These are phyloP conservation scores for Neurospora terricola DNA, from an alignment of 495 filamentous ascomycete species.

Conservation along the genomic window DNA sequence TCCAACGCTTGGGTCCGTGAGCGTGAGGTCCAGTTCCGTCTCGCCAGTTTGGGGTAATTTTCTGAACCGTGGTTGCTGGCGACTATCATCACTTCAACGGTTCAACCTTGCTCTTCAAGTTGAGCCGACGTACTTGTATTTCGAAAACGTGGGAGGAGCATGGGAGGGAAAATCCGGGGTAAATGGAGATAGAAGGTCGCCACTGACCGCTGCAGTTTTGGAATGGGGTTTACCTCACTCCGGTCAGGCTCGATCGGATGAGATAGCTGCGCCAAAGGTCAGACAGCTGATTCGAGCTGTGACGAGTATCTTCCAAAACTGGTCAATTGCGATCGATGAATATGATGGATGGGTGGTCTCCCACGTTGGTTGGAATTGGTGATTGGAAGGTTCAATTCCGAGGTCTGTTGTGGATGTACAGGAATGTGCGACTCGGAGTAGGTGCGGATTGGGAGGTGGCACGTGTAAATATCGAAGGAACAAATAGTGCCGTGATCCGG, in stretches of 20 bases:
- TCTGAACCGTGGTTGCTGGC: not conserved
- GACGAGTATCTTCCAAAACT: not conserved
- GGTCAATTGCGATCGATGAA: not conserved
- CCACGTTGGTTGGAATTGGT: not conserved
- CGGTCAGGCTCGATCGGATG: not conserved
- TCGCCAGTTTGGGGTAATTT: not conserved
- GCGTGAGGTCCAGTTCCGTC: not conserved
- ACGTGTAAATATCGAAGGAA: not conserved
- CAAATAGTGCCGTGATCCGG: not conserved
- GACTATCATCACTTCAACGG: not conserved
- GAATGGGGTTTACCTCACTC: not conserved
- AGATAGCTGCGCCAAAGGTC: not conserved
- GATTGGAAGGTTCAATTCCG: not conserved
- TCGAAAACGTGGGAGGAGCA: not conserved
- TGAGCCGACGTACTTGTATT: not conserved
- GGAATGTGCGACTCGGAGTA: not conserved
- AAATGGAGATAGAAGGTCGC: not conserved
- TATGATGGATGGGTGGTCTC: too few species aligned
- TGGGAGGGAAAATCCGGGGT: not conserved
- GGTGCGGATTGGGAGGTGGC: not conserved
- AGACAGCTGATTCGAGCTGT: not conserved
- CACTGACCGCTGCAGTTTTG: not conserved
- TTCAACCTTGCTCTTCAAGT: not conserved
- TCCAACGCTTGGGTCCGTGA: not conserved
- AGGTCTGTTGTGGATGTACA: not conserved